phyloP scores from a whole-genome alignment of 2,329 filamentous ascomycete species.

The Colletotrichum acutatum region DNA sequence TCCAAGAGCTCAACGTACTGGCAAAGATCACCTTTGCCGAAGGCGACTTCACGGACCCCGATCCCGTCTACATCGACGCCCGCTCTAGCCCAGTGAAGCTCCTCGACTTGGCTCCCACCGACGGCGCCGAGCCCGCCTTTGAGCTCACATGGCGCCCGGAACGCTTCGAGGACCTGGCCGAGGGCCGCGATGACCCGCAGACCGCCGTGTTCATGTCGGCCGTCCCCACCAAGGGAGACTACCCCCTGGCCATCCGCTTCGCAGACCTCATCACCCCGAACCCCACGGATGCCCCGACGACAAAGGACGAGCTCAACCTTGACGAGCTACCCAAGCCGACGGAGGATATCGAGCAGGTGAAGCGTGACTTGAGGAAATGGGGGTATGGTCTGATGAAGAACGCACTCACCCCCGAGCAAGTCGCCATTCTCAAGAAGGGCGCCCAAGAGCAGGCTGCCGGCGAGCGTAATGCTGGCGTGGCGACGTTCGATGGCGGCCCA shows the following conservation, averaged over 20 bases:
- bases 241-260: neutral
- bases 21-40: neutral
- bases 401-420: slow-evolving; percentile 5
- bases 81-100: slow-evolving; percentile 3
- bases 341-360: slow-evolving; percentile 19
- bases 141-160: neutral
- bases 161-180: neutral
- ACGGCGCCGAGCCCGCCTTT: neutral
- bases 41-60: neutral
- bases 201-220: neutral
- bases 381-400: slow-evolving; percentile 29
- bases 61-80: neutral
- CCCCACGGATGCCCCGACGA: neutral
- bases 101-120: neutral
- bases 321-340: slow-evolving; percentile 7
- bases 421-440: slow-evolving; percentile 9
- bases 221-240: neutral
- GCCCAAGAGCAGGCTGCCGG: slow-evolving; percentile 15
- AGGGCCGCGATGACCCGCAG: slow-evolving; percentile 1
- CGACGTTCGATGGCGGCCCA: neutral
- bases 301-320: neutral
- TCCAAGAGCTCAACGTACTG: neutral
- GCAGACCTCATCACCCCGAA: slow-evolving; percentile 4
- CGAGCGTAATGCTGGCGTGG: slow-evolving; percentile 6
- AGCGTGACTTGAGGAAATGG: slow-evolving; percentile 14